Conservation (phyloP, 805 yeast genomes). For the Teunomyces funiuensis region DNA sequence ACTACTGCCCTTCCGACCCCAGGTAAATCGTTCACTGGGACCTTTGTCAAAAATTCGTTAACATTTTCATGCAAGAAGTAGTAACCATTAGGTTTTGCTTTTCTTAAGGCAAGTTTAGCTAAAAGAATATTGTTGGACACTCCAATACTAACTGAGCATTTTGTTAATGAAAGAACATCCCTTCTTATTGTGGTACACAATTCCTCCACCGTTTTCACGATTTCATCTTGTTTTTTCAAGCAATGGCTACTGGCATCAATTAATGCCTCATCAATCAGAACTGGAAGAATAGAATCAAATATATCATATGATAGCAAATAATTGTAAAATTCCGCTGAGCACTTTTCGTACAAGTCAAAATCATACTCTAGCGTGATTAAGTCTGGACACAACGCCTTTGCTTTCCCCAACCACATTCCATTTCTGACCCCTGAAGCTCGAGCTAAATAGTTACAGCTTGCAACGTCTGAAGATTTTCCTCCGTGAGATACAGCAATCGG, state of each 20-base stretch:
- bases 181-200: conserved; percentile 38
- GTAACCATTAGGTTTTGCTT: conserved; percentile 80
- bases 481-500: conserved; percentile 69
- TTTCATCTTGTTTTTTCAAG: conserved; percentile 8
- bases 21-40: conserved; percentile 48
- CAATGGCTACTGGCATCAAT: conserved; percentile 53
- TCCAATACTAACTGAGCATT: conserved; percentile 79
- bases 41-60: conserved; percentile 32
- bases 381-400: conserved; percentile 64
- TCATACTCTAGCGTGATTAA: conserved; percentile 67
- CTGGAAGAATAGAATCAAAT: conserved; percentile 63
- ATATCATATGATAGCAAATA: conserved; percentile 46
- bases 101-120: conserved; percentile 70
- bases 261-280: conserved; percentile 91
- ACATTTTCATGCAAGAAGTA: conserved; percentile 34
- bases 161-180: conserved; percentile 44
- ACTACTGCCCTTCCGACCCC: conserved; percentile 60
- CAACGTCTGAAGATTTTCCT: conserved; percentile 68
- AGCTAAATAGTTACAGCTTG: conserved; percentile 90
- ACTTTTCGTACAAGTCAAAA: conserved; percentile 67
- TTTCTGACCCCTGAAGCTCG: conserved; percentile 74
- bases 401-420: conserved; percentile 86
- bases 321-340: conserved; percentile 65
- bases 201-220: conserved; percentile 12
- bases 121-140: conserved; percentile 69